Base-by-base conservation (phyloP, 371 early-diverging fungal genomes). In the Batrachochytrium dendrobatidis region DNA sequence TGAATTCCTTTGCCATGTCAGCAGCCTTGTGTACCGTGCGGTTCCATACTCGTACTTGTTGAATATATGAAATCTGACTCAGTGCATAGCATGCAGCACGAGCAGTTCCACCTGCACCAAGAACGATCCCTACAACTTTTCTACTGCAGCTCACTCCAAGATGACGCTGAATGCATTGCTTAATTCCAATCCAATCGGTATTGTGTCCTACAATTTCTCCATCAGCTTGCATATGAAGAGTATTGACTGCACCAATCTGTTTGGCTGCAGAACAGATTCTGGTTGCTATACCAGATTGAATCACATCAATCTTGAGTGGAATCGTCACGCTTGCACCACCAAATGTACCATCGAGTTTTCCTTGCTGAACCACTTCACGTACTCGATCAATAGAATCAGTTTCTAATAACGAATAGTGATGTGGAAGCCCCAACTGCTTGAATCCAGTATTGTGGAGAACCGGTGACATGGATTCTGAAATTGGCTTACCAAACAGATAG, bases 31-130 rank as follows among this genome's bases (percentile, higher is more conserved):
- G 70, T 5, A 56, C 55, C 0, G 95, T 95, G 46, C 98, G 83
- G 81, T 97, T 97, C 82, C 86, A 97, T 28, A 97, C 59, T 32
- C 80, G 75, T 32, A 92, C 82, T 32, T 79, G 77, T 33, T 66
- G 59, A 17, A 88, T 74, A 4, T 88, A 88, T 3, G 46, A 26
- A 55, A 94, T 74, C 53, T 82, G 72, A 63, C 89, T 71, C 34
- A 94, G 73, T 0, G 96, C 92, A 64, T 87, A 93, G 26, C 91
- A 71, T 6, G 91, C 96, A 0, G 98, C 98, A 31, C 95, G 80
- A 2, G 94, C 82, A 3, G 98, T 97, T 15, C 98, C 98, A 46
- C 98, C 98, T 7, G 92, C 95, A n/a, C 98, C 98, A 56, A 97
- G 79, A 2, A 97, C 89, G 30, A 92, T 80, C 10, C 82, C 93